A percentile compares a stretch with the other conserved stretches of the same genome.
Conservation (phyloP, 129 eudicot genomes). For the Centella asiatica region DNA sequence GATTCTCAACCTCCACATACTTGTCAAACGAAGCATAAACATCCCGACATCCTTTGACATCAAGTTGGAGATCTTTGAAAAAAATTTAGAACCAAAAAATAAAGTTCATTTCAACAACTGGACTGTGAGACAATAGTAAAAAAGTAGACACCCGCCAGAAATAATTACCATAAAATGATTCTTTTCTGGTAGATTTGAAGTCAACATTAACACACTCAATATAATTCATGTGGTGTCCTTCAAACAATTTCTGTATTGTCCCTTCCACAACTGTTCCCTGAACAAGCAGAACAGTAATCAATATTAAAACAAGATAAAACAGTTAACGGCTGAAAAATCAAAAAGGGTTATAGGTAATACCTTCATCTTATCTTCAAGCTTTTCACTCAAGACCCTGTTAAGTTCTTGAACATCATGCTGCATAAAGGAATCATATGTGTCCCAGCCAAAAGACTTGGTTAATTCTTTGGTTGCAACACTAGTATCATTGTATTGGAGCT, state of each 20-base stretch:
- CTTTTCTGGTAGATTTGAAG: conserved; percentile 93
- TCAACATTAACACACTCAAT: conserved; percentile 90
- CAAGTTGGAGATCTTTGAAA: conserved; percentile 88
- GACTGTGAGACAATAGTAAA: conserved; percentile 7
- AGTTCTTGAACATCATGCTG: conserved; percentile 99
- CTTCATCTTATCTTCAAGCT: conserved; percentile 99
- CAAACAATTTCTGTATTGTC: conserved; percentile 90
- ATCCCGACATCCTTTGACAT: conserved; percentile 95
- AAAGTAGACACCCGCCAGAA: conserved; percentile 4
- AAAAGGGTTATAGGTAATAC: conserved; percentile 33
- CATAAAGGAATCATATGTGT: conserved; percentile 95
- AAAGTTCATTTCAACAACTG: not conserved
- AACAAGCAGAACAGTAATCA: conserved; percentile 16
- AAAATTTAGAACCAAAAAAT: not conserved
- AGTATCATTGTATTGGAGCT: conserved; percentile 87
- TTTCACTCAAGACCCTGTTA: conserved; percentile 84
- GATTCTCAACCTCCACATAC: conserved; percentile 94
- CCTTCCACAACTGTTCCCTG: conserved; percentile 99
- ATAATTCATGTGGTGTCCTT: conserved; percentile 97
- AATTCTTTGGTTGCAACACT: conserved; percentile 96
- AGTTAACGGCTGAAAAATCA: not conserved
- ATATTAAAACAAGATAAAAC: conserved; percentile 17
- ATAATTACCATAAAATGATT: conserved; percentile 77
- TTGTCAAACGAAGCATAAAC: conserved; percentile 97
- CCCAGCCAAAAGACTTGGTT: conserved; percentile 99